These are phyloP conservation scores for Ustilago bromivora DNA, from an alignment of 1,284 basidiomycete genomes.

Conservation along the genomic window DNA sequence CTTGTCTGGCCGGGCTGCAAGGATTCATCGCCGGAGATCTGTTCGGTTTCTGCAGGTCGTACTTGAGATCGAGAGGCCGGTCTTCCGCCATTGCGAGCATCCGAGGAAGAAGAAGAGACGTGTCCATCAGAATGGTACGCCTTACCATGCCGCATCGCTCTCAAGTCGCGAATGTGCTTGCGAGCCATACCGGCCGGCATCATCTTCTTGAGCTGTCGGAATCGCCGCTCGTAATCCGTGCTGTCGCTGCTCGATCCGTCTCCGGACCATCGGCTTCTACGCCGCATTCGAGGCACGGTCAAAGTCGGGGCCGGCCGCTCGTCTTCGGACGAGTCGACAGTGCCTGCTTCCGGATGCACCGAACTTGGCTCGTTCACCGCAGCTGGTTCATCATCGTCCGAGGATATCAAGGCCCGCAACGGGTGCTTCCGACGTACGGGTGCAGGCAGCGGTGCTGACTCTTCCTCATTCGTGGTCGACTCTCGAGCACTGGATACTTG, in stretches of 20 bases:
- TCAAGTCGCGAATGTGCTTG: constrained; percentile 64
- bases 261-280: constrained; percentile 50
- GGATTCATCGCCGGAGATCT: constrained; percentile 17
- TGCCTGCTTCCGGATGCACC: constrained; percentile 4
- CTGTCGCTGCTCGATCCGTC: constrained; percentile 50
- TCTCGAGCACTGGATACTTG: constrained; percentile 2
- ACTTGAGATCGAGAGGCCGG: neutral
- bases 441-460: constrained; percentile 6
- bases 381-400: constrained; percentile 12
- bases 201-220: constrained; percentile 64
- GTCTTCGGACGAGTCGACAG: constrained; percentile 41
- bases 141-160: constrained; percentile 66
- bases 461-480: constrained; percentile 21
- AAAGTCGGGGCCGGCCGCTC: constrained; percentile 17
- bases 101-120: constrained; percentile 41
- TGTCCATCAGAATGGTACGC: constrained; percentile 60
- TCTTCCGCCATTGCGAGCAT: neutral
- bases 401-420: constrained; percentile 21
- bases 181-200: constrained; percentile 66
- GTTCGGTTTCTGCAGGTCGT: neutral
- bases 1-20: constrained; percentile 56
- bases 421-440: constrained; percentile 25
- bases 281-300: constrained; percentile 12
- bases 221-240: constrained; percentile 64
- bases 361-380: neutral